Evolutionary conservation across 2,329 filamentous ascomycete genomes (phyloP), one percentile per base, ranked within the genome.

Genomic region (Botrytis deweyae): DNA sequence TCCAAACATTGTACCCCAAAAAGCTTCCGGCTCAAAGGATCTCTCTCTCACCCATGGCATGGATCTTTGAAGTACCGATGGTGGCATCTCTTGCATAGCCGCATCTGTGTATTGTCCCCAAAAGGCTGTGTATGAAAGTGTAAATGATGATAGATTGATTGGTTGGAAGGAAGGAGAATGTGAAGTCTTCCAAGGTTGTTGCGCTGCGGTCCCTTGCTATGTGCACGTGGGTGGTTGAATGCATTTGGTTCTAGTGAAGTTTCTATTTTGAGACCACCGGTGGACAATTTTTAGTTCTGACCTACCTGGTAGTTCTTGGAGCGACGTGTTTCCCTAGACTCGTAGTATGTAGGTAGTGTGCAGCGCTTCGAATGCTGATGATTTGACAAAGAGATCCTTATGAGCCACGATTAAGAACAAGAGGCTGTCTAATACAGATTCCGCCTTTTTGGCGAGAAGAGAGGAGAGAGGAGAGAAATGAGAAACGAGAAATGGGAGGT

Each of bases 261-360:
- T 68, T 68, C 66, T 68, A 68, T 68, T 68, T 58, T 58, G 66
- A 68, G 49, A 42, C 46, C 33, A 33, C 33, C 33, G 33, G 33
- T 4, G 33, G 33, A 33, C 33, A 33, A 33, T 33, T 33, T 44
- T 44, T 18, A 55, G 49, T 55, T n/a, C 49, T 29, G 7, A 58
- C 52, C 14, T 55, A 40, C 9, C 40, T 42, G 10, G 40, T 44
- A 9, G n/a, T 18, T n/a, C 12, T 55, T 14, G n/a, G 52, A 18
- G 52, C n/a, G 52, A 58, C 52, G 52, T 58, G 52, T 58, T 58
- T 58, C 14, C n/a, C 52, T 58, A 4, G 29, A n/a, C 49, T 55
- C 49, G 16, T 29, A 16, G 52, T 29, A 29, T 29, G 52, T 29
- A 29, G n/a, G n/a, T 29, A 18, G 52, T 55, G 52, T 55, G 7